phyloP scores from a whole-genome alignment of 352 stramenopile species.

The Phytophthora foliorum region DNA sequence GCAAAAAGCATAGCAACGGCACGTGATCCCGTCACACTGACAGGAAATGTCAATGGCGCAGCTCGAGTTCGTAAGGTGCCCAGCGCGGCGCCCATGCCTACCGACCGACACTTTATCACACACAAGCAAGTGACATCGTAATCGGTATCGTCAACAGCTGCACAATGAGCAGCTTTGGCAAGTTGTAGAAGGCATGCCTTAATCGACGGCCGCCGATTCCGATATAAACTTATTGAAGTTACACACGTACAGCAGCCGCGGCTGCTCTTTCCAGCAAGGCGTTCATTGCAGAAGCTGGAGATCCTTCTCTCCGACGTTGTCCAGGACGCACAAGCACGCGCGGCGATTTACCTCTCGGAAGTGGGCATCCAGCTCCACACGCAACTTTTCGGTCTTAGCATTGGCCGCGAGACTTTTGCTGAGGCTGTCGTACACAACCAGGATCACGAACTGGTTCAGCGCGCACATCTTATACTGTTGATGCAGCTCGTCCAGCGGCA shows the following conservation, averaged over 20 bases:
- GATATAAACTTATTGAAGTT: constrained; percentile 12
- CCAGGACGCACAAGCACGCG: constrained; percentile 69
- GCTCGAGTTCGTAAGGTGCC: not conserved
- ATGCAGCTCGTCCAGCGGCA: constrained; percentile 56
- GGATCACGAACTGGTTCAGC: constrained; percentile 87
- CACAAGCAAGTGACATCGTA: constrained; percentile 2
- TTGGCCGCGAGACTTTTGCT: constrained; percentile 84
- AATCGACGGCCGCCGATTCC: not conserved
- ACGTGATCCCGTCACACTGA: not conserved
- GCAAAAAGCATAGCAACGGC: no score
- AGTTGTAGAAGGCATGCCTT: not conserved
- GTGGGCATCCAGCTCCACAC: constrained; percentile 64
- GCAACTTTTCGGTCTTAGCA: constrained; percentile 73
- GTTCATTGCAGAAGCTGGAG: constrained; percentile 34
- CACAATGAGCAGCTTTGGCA: not conserved
- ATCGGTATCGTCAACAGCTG: not conserved
- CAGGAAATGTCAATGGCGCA: not conserved
- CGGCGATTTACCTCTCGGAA: constrained; percentile 80
- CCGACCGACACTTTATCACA: constrained; percentile 17
- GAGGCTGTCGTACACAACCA: constrained; percentile 82
- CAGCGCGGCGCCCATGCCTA: constrained; percentile 2
- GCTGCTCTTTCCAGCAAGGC: not conserved
- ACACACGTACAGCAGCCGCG: constrained; percentile 4
- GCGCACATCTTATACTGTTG: constrained; percentile 70
- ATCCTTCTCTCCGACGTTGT: constrained; percentile 56